Conservation (phyloP, 2,329 filamentous ascomycete genomes). For the Paracoccidioides lutzii region DNA sequence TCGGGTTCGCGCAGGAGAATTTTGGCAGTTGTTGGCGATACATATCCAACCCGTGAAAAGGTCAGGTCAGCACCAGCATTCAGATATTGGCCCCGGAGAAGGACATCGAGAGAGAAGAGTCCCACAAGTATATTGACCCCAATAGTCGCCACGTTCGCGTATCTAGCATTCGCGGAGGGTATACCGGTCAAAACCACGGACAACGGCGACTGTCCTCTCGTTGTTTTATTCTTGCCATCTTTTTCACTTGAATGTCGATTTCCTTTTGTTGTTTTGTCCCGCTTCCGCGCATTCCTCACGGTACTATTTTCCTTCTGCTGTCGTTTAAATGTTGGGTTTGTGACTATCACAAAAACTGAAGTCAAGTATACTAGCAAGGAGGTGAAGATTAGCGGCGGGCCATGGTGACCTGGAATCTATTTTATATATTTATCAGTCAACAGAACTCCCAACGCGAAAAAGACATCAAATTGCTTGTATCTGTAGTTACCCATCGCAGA, state of each 20-base stretch:
- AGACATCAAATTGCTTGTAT: background rate
- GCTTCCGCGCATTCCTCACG: background rate
- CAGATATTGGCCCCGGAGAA: conserved; percentile 58
- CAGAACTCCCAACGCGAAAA: background rate
- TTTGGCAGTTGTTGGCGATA: conserved; percentile 66
- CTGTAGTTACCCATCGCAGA: conserved; percentile 31
- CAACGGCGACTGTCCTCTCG: conserved; percentile 27
- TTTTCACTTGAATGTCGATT: background rate
- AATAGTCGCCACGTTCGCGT: conserved; percentile 55
- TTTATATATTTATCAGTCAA: conserved; percentile 8
- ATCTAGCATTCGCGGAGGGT: conserved; percentile 56
- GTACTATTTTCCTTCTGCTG: conserved; percentile 2
- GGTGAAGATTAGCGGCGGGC: conserved; percentile 27
- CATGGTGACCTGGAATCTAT: conserved; percentile 29
- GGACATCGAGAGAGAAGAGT: conserved; percentile 59
- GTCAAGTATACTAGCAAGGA: conserved; percentile 35
- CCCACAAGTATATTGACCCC: conserved; percentile 59
- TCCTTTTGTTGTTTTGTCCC: background rate
- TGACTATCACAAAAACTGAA: conserved; percentile 17
- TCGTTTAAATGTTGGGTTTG: conserved; percentile 1
- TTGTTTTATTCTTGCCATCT: background rate
- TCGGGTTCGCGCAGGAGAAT: conserved; percentile 79
- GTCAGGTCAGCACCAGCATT: conserved; percentile 63
- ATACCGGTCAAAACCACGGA: conserved; percentile 61
- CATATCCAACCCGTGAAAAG: conserved; percentile 76